These are phyloP conservation scores for Hymenoscyphus repandus DNA, from an alignment of 2,329 filamentous ascomycete species.

Conservation along the genomic window DNA sequence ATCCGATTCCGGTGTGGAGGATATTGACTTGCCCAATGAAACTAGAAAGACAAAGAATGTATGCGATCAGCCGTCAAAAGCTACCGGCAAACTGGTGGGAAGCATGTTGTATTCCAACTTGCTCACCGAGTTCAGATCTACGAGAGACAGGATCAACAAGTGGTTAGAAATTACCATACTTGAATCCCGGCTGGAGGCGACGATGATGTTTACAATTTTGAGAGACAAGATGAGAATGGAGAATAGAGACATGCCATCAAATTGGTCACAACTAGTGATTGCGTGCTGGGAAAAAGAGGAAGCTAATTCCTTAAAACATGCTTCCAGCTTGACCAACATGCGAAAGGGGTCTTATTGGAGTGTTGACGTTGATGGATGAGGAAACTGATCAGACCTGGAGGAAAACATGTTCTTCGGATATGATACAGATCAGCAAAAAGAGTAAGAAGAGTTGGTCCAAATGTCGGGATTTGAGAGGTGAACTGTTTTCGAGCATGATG, in stretches of 20 bases:
- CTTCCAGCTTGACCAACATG: too few relatives aligned
- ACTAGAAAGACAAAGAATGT: neutral
- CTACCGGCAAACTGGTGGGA: slow-evolving; percentile 1
- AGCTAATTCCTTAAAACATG: too few relatives aligned
- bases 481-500: too few relatives aligned
- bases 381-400: too few relatives aligned
- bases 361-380: too few relatives aligned
- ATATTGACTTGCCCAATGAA: slow-evolving; percentile 1
- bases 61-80: neutral
- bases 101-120: slow-evolving; percentile 15
- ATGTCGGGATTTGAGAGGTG: too few relatives aligned
- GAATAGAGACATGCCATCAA: slow-evolving; percentile 13
- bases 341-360: too few relatives aligned
- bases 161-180: slow-evolving; percentile 21
- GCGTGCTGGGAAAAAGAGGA: slow-evolving; percentile 13
- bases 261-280: slow-evolving; percentile 24
- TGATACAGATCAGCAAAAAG: too few relatives aligned
- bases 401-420: too few relatives aligned
- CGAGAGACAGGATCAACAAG: slow-evolving; percentile 21
- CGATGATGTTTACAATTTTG: slow-evolving; percentile 14
- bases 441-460: too few relatives aligned
- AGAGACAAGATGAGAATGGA: slow-evolving; percentile 13
- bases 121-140: slow-evolving; percentile 18
- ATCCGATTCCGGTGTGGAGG: slow-evolving; percentile 8
- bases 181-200: slow-evolving; percentile 17